Conservation (phyloP, 139 green algal species). For the Volvox africanus region DNA sequence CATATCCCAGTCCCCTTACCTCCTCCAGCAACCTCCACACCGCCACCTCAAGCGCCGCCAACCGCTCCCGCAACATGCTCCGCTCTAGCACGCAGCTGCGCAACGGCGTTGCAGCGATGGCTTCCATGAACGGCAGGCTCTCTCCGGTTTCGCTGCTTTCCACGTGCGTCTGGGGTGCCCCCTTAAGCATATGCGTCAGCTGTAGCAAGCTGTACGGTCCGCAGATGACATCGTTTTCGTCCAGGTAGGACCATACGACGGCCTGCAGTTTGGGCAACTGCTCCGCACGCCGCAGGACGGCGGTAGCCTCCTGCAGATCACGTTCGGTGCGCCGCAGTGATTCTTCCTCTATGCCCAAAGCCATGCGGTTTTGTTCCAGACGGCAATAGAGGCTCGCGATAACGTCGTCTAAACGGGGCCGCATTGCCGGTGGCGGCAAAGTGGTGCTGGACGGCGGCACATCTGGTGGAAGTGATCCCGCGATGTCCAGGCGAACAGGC, state of each 20-base stretch:
- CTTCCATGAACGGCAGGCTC: conserved; percentile 22
- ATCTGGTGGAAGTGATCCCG: not conserved
- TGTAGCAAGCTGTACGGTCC: conserved; percentile 46
- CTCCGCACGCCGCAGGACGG: conserved; percentile 10
- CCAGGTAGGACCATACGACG: conserved; percentile 23
- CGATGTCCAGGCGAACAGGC: not conserved
- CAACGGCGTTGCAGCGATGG: conserved; percentile 24
- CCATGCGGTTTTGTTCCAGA: not conserved
- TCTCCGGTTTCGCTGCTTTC: conserved; percentile 32
- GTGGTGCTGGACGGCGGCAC: not conserved
- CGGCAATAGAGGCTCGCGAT: conserved; percentile 13
- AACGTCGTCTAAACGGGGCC: not conserved
- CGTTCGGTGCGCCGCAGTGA: not conserved
- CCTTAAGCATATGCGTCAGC: not conserved
- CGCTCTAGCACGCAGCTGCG: not conserved
- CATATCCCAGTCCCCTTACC: not conserved
- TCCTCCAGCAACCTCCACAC: not conserved
- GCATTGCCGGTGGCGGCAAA: not conserved
- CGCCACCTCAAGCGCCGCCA: not conserved
- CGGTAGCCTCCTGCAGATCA: conserved; percentile 6
- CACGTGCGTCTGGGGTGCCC: conserved; percentile 3
- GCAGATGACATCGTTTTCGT: conserved; percentile 35
- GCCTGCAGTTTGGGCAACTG: conserved; percentile 7
- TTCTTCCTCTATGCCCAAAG: not conserved
- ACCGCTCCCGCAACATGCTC: not conserved